Percentiles rank a stretch among this genome's conserved stretches.
These are phyloP conservation scores for Dictyostelium firmibasis DNA, from an alignment of 78 protist genomes.

Conservation along the genomic window DNA sequence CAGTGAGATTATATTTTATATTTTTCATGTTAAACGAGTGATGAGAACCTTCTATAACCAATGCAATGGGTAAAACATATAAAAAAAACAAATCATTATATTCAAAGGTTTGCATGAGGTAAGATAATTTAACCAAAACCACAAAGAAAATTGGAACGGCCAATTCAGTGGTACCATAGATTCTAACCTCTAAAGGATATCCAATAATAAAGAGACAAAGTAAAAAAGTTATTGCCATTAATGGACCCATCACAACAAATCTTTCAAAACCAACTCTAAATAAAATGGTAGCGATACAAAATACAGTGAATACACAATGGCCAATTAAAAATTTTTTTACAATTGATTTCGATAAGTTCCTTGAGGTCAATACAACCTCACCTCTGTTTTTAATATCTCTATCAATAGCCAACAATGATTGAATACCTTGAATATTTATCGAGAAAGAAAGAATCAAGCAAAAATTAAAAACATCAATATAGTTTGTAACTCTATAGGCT, in stretches of 20 bases:
- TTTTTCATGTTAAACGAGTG: not conserved
- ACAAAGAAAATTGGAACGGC: not conserved
- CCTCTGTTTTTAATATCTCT: not conserved
- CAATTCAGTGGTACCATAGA: not conserved
- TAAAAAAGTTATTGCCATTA: not conserved
- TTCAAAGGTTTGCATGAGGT: not conserved
- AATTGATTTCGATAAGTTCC: not conserved
- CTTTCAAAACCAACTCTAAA: not conserved
- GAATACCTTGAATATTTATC: not conserved
- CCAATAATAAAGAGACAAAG: not conserved
- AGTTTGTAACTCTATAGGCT: not conserved
- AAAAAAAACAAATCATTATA: not conserved
- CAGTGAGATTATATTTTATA: not conserved
- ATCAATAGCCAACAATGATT: not conserved
- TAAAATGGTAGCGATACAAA: not conserved
- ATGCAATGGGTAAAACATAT: not conserved
- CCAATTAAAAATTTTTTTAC: not conserved
- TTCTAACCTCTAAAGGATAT: not conserved
- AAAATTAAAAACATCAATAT: constrained; percentile 3
- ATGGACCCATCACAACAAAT: not conserved
- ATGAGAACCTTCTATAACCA: not conserved
- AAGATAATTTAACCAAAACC: not conserved
- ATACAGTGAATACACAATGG: not conserved
- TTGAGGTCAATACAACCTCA: not conserved
- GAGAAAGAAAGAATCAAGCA: not conserved